Evolutionary conservation across 106 monocot species (phyloP), one percentile per base, ranked within the genome.

Genomic region (Dendrobium huoshanense): DNA sequence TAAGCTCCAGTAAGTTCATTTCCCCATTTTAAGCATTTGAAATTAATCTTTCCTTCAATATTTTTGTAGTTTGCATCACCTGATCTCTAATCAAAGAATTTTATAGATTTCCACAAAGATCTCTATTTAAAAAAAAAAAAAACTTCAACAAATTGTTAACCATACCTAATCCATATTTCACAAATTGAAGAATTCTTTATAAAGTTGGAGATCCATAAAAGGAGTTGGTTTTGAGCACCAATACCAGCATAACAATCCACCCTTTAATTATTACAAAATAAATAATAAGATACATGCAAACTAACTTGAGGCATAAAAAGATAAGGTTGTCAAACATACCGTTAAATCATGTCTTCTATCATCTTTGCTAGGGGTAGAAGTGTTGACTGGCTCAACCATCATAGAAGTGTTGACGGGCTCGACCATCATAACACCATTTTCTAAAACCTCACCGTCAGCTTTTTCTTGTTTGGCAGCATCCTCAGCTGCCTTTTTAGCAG

Each of bases 401-500:
- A 80, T 48, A 37, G 89, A 84, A 79, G 59, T 73, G 27, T 67
- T 75, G 42, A 43, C 75, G 10, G 84, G 81, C 82, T 97, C 96
- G 64, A 83, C 68, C 91, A 96, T 93, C 44, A 80, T 48, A 37
- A 79, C 80, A 87, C 93, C 90, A 45, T 75, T 87, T 55, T 77
- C 80, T 56, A 91, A 87, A 37, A 86, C 83, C 22, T 84, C 82
- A 4, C 85, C 88, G 17, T 82, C 83, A 48, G 59, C 84, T 77
- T 87, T 90, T 77, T 89, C 92, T 77, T 91, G 78, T 47, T 87
- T 85, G 75, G 94, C 40, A 78, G 87, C 79, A n/a, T 95, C 98
- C 54, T 95, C 98, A 78, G 92, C 89, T 56, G 98, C 92, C 75
- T 93, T 99, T 82, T 95, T 95, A 0, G 98, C 95, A 78, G 91